These are phyloP conservation scores for Cylindrotheca closterium DNA, from an alignment of 108 stramenopile species.

Conservation along the genomic window DNA sequence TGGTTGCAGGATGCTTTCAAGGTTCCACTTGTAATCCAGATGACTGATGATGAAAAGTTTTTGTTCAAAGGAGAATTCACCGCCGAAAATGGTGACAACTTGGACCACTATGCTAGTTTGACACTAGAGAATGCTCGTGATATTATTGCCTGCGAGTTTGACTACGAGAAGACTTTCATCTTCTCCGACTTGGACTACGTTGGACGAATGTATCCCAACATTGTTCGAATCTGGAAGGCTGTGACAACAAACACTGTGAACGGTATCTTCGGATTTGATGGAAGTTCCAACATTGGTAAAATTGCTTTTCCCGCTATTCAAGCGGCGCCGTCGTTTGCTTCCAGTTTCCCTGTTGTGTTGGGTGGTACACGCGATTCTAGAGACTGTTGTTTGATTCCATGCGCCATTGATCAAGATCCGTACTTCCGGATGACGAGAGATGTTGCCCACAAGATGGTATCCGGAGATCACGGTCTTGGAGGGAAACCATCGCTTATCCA, in stretches of 20 bases:
- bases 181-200: constrained; percentile 97
- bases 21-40: constrained; percentile 97
- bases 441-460: constrained; percentile 90
- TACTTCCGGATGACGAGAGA: constrained; percentile 99
- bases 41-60: constrained; percentile 99
- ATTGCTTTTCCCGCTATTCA: constrained; percentile 93
- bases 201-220: constrained; percentile 95
- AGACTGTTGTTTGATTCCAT: constrained; percentile 90
- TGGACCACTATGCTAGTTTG: constrained; percentile 85
- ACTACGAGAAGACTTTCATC: constrained; percentile 86
- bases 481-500: constrained; percentile 97
- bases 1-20: constrained; percentile 96
- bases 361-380: constrained; percentile 48
- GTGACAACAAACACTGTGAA: constrained; percentile 93
- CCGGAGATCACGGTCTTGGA: constrained; percentile 50
- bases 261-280: constrained; percentile 96
- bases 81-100: constrained; percentile 79
- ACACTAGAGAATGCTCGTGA: constrained; percentile 98
- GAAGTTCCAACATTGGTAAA: constrained; percentile 91
- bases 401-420: constrained; percentile 99
- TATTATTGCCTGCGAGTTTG: constrained; percentile 98
- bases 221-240: constrained; percentile 96
- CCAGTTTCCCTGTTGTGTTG: constrained; percentile 85
- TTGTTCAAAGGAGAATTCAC: constrained; percentile 93
- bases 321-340: constrained; percentile 96